Conservation (phyloP, 2,329 filamentous ascomycete species). For the Hypoxylon sp. region DNA sequence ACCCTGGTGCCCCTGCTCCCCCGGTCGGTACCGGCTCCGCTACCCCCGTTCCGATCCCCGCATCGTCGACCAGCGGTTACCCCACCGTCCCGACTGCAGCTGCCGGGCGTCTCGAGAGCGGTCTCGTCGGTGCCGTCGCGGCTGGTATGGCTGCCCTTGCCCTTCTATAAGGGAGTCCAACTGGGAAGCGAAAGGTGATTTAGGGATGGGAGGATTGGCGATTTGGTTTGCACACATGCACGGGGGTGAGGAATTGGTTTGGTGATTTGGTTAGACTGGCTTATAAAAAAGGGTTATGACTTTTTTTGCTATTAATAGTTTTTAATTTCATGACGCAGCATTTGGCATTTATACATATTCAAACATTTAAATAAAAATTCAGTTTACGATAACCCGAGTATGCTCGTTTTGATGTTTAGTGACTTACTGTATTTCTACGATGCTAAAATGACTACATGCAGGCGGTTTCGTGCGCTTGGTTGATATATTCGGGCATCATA, state of each 20-base stretch:
- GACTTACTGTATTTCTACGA: not conserved
- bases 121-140: constrained; percentile 35
- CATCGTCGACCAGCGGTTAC: constrained; percentile 27
- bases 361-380: constrained; percentile 8
- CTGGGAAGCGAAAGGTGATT: constrained; percentile 4
- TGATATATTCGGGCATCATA: no score
- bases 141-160: constrained; percentile 37
- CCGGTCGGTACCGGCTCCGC: constrained; percentile 24
- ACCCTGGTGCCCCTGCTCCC: constrained; percentile 15
- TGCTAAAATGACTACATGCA: no score
- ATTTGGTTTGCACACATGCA: constrained; percentile 12
- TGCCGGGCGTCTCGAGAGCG: constrained; percentile 42
- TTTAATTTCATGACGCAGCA: constrained; percentile 18
- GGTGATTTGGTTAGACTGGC: constrained; percentile 24
- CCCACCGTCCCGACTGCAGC: constrained; percentile 44
- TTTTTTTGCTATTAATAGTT: constrained; percentile 15
- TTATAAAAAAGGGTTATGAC: constrained; percentile 23
- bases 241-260: constrained; percentile 6
- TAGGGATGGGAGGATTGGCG: constrained; percentile 5
- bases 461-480: no score
- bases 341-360: constrained; percentile 1
- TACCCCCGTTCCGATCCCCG: constrained; percentile 23
- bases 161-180: constrained; percentile 38
- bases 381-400: constrained; percentile 1
- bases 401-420: not conserved